These are phyloP conservation scores for Komagataella phaffii DNA, from an alignment of 805 yeast genomes.

Conservation along the genomic window DNA sequence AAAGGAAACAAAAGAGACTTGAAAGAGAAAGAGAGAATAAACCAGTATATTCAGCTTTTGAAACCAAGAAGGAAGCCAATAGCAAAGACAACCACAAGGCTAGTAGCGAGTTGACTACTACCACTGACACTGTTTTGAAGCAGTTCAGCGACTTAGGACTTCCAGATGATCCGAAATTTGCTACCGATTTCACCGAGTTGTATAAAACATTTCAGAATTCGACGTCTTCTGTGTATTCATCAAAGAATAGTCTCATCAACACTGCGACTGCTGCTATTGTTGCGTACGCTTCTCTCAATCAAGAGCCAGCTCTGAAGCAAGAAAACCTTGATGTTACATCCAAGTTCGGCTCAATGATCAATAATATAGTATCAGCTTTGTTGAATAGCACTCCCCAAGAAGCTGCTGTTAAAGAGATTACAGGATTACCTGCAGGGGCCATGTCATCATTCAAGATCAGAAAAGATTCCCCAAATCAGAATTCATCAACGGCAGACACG, in stretches of 20 bases:
- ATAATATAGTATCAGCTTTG: conserved; percentile 6
- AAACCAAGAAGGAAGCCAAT: conserved; percentile 3
- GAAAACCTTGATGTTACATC: conserved; percentile 7
- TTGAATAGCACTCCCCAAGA: conserved; percentile 7
- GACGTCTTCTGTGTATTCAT: neutral
- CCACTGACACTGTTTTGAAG: conserved; percentile 15
- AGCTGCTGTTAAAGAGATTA: conserved; percentile 7
- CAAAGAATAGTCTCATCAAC: conserved; percentile 13
- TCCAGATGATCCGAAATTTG: conserved; percentile 1
- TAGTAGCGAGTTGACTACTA: conserved; percentile 12
- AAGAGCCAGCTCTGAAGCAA: conserved; percentile 3
- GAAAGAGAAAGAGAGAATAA: conserved; percentile 24
- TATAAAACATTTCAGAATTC: neutral
- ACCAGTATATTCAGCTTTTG: neutral
- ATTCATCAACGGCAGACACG: conserved; percentile 3
- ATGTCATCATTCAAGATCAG: conserved; percentile 16
- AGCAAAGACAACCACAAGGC: neutral
- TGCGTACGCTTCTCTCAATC: conserved; percentile 17
- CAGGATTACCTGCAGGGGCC: conserved; percentile 16
- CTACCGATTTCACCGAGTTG: conserved; percentile 1
- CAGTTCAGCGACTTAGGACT: conserved; percentile 21
- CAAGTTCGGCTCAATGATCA: conserved; percentile 9
- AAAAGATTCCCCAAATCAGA: conserved; percentile 5
- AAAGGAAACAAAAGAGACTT: conserved; percentile 47
- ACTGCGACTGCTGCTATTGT: conserved; percentile 26